A percentile compares a stretch with the other conserved stretches of the same genome.
These are phyloP conservation scores for Thielaviopsis musarum DNA, from an alignment of 2,329 filamentous ascomycete genomes.

Conservation along the genomic window DNA sequence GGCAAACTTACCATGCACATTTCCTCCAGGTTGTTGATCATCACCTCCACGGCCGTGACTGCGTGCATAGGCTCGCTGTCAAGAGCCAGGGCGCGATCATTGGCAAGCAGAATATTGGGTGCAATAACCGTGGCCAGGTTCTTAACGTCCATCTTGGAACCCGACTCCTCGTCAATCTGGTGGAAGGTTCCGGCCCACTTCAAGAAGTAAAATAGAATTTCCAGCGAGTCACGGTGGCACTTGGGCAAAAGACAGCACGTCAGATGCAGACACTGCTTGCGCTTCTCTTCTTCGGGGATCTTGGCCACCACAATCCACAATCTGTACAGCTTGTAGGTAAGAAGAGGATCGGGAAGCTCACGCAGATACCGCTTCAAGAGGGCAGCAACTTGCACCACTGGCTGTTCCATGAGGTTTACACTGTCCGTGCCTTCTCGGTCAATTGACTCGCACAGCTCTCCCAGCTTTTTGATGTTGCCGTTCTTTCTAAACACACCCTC, in stretches of 20 bases:
- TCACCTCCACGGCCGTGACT: constrained; percentile 78
- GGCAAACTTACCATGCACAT: constrained; percentile 74
- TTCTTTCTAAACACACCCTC: constrained; percentile 99
- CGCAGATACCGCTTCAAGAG: constrained; percentile 89
- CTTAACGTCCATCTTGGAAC: constrained; percentile 97
- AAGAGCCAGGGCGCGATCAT: constrained; percentile 45
- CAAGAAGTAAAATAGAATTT: constrained; percentile 88
- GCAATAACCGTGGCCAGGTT: constrained; percentile 96
- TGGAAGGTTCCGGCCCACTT: constrained; percentile 98
- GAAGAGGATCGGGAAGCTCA: constrained; percentile 81
- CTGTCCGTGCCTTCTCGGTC: constrained; percentile 73
- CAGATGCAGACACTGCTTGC: constrained; percentile 73
- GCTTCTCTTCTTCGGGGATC: constrained; percentile 64
- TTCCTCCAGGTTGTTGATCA: constrained; percentile 86
- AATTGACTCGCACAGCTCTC: constrained; percentile 70
- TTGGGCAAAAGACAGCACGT: constrained; percentile 88
- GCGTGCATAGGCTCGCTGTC: constrained; percentile 84
- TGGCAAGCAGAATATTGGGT: constrained; percentile 76
- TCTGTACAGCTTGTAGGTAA: constrained; percentile 87
- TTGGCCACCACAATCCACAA: constrained; percentile 84
- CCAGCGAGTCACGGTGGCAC: constrained; percentile 78
- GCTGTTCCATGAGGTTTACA: constrained; percentile 74
- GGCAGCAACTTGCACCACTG: constrained; percentile 83
- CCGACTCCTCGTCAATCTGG: constrained; percentile 88
- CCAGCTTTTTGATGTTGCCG: constrained; percentile 88